Base-by-base conservation (phyloP, 176 grass and related monocot genomes). In the Oryza meyeriana region DNA sequence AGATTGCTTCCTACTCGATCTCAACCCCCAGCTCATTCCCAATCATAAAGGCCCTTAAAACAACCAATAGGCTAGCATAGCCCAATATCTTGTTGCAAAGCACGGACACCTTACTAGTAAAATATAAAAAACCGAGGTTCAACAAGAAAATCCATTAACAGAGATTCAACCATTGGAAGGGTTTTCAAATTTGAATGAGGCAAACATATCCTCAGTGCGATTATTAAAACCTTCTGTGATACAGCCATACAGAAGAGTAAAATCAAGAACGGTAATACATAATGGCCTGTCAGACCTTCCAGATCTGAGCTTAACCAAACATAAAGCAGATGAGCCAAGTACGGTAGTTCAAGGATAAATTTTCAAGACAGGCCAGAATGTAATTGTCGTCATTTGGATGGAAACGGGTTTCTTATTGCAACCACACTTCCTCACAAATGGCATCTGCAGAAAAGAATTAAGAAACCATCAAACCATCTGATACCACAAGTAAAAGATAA, bases 201-300 rank as follows among this genome's bases (percentile, higher is more conserved):
- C 42, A 85, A 79, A 41, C 36, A 30, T n/a, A 35, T 47, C 34
- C 16, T 8, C 66, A 11, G 64, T 64, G 28, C 50, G 44, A 77
- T 85, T 89, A 89, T 77, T 81, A 25, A 29, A 85, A 77, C 20
- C 7, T 66, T 64, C 57, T 72, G 57, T 57, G 22, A 18, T 64
- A 71, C 82, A 81, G 8, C 55, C 55, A 42, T 71, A 42, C 20
- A 64, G 11, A 59, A 59, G 22, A 59, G 55, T 59, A 34, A 75
- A 64, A 16, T 71, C 36, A 72, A 34, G 10, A 75, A 57, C 57
- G 7, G 7, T 77, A 73, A 45, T 41, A 76, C 52, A 85, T 3
- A 52, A 3, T 25, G 75, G 4, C 7, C 42, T 85, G 4, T 42
- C 38, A 8, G 55, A 77, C 24, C 64, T 81, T 72, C 33, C 3